Evolutionary conservation across 2,329 filamentous ascomycete genomes (phyloP), one percentile per base, ranked within the genome.

Genomic region (Ascochyta clinopodiicola): DNA sequence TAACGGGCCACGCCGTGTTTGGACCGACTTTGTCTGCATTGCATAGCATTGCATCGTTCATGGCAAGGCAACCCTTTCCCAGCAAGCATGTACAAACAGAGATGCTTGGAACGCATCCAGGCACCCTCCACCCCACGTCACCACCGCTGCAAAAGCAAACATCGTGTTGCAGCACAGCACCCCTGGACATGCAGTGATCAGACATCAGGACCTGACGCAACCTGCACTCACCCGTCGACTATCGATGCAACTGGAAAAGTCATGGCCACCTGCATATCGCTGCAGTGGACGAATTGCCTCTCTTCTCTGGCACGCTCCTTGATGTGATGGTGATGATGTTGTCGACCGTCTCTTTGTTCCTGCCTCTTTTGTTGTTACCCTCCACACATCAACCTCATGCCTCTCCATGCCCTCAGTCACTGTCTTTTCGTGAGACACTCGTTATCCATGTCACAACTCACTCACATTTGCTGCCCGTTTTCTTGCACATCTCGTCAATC

Each of bases 11-110:
- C 31, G 42, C 52, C 52, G 42, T 32, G 40, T 38, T 56, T 46
- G 52, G 36, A 46, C 52, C 46, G 42, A 50, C 36, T 46, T 43
- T 50, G 52, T 46, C 37, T 42, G 44, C 31, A 40, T 50, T 46
- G 42, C 50, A 34, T 50, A 34, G 22, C 22, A 24, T 4, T 24
- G 22, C 22, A 4, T 6, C 6, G 22, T 6, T 24, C 6, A 24
- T 6, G 22, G 22, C 22, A 24, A 37, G 37, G 29, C 50, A 13
- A 36, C 36, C 45, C 51, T 35, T 45, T 55, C 45, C 40, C 10
- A 46, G 46, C 52, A 39, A 49, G 38, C 35, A n/a, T 19, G 6
- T 21, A 9, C 17, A 17, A 15, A 25, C 39, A 55, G 39, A 40
- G 44, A 49, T 36, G 51, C 27, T 21, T 44, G 10, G 42, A 15